A percentile compares a stretch with the other conserved stretches of the same genome.
These are phyloP conservation scores for Yamadazyma sp. DNA, from an alignment of 805 yeast genomes.

Conservation along the genomic window DNA sequence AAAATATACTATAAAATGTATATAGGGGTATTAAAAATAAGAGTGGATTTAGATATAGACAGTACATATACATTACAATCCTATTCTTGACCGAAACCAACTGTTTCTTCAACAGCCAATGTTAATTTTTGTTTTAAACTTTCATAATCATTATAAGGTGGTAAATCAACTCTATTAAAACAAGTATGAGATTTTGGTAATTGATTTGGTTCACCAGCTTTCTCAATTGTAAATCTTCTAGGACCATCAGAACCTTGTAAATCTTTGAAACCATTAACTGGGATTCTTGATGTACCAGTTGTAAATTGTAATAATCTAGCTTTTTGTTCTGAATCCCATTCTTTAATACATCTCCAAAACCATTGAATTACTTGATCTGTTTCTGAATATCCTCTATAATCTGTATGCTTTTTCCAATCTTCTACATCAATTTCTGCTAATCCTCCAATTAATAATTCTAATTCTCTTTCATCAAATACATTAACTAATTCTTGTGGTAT, in stretches of 20 bases:
- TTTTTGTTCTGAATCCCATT: constrained; percentile 96
- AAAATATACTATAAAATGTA: no score
- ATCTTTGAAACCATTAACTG: constrained; percentile 98
- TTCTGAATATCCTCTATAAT: constrained; percentile 96
- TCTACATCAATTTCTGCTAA: constrained; percentile 96
- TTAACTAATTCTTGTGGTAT: constrained; percentile 95
- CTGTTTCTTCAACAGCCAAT: constrained; percentile 97
- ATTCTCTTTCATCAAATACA: constrained; percentile 96
- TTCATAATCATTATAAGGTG: constrained; percentile 85
- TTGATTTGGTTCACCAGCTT: constrained; percentile 92
- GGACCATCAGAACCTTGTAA: constrained; percentile 99
- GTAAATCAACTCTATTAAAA: constrained; percentile 97
- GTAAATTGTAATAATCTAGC: constrained; percentile 95
- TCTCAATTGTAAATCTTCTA: constrained; percentile 96
- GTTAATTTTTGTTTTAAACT: constrained; percentile 85
- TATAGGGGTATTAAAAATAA: no score
- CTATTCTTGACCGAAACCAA: constrained; percentile 97
- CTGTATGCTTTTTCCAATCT: constrained; percentile 99
- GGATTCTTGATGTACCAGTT: constrained; percentile 98
- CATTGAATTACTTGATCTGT: constrained; percentile 95
- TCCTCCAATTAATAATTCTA: constrained; percentile 96
- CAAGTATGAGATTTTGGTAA: constrained; percentile 98
- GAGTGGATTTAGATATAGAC: no score
- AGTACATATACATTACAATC: constrained; percentile 3
- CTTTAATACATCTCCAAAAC: constrained; percentile 94